Conservation (phyloP, 768 basidiomycete species). For the Podaxis sp. region DNA sequence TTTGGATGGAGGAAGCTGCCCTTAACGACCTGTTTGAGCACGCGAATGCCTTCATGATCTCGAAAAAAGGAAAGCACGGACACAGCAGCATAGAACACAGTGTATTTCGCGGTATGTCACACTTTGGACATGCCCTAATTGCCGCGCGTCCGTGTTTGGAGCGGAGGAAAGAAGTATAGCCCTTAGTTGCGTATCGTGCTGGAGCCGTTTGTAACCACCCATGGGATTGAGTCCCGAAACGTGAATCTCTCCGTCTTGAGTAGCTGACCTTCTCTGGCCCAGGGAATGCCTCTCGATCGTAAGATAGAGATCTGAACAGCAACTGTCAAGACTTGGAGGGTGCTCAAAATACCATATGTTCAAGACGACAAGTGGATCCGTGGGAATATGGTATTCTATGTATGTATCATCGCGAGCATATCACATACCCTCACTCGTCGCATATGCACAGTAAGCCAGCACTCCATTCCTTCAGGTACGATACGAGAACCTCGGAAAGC, state of each 20-base stretch:
- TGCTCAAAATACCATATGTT: slow-evolving; percentile 2
- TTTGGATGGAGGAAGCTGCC: slow-evolving; percentile 25
- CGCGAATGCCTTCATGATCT: slow-evolving; percentile 30
- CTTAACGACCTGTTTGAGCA: slow-evolving; percentile 9
- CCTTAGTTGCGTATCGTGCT: slow-evolving; percentile 27
- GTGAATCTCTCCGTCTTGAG: slow-evolving; percentile 27
- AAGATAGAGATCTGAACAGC: slow-evolving; percentile 13
- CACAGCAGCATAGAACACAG: slow-evolving; percentile 41
- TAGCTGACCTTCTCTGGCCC: slow-evolving; percentile 44
- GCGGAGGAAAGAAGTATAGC: neutral
- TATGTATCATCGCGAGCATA: slow-evolving; percentile 11
- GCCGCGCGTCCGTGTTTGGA: neutral
- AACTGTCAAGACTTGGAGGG: neutral
- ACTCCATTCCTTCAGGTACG: neutral
- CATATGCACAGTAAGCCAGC: neutral
- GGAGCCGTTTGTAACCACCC: slow-evolving; percentile 48
- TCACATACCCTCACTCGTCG: neutral
- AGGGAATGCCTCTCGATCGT: slow-evolving; percentile 29
- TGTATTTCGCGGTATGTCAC: slow-evolving; percentile 43
- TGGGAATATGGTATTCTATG: slow-evolving; percentile 12
- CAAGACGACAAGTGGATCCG: slow-evolving; percentile 3
- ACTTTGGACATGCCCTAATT: slow-evolving; percentile 47
- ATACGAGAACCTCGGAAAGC: no score
- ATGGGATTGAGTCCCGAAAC: slow-evolving; percentile 32
- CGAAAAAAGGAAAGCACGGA: slow-evolving; percentile 39